A percentile compares a stretch with the other conserved stretches of the same genome.
Evolutionary conservation across 164 flowering plant species (phyloP).

Genomic region (Vitis rupestris): DNA sequence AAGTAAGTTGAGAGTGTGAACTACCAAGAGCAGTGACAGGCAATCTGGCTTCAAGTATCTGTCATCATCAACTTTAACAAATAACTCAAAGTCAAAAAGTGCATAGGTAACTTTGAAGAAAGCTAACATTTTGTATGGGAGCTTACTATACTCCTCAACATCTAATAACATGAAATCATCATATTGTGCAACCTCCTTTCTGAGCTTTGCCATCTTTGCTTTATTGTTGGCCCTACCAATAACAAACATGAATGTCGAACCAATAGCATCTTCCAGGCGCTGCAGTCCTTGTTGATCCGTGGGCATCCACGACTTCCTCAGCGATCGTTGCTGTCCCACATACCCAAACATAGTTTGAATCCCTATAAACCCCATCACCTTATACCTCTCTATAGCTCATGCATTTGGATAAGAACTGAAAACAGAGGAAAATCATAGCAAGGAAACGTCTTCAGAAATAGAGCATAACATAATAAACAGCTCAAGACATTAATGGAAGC

Average conservation of each 20-base stretch:
- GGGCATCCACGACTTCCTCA: constrained; percentile 94
- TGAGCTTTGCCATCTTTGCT: constrained; percentile 79
- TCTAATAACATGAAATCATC: constrained; percentile 89
- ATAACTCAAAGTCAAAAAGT: constrained; percentile 79
- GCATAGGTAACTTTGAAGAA: constrained; percentile 5
- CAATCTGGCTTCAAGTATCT: constrained; percentile 91
- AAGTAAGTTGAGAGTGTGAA: constrained; percentile 67
- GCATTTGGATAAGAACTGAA: too few species aligned
- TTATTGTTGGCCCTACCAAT: constrained; percentile 73
- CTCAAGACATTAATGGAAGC: too few species aligned
- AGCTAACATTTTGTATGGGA: too few species aligned
- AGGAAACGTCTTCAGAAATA: too few species aligned
- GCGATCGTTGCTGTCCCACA: constrained; percentile 58
- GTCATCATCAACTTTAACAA: constrained; percentile 97
- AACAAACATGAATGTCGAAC: constrained; percentile 27
- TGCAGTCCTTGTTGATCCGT: constrained; percentile 73
- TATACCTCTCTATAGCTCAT: too few species aligned
- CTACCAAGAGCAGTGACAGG: constrained; percentile 80
- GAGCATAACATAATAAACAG: too few species aligned
- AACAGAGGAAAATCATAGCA: too few species aligned
- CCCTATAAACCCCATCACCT: too few species aligned
- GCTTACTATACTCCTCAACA: constrained; percentile 50
- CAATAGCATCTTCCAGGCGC: constrained; percentile 85
- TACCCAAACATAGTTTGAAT: constrained; percentile 83
- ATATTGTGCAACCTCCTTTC: constrained; percentile 70